Percentiles rank a stretch among this genome's conserved stretches.
phyloP scores from a whole-genome alignment of 83 land plant species.

The Thuja plicata region DNA sequence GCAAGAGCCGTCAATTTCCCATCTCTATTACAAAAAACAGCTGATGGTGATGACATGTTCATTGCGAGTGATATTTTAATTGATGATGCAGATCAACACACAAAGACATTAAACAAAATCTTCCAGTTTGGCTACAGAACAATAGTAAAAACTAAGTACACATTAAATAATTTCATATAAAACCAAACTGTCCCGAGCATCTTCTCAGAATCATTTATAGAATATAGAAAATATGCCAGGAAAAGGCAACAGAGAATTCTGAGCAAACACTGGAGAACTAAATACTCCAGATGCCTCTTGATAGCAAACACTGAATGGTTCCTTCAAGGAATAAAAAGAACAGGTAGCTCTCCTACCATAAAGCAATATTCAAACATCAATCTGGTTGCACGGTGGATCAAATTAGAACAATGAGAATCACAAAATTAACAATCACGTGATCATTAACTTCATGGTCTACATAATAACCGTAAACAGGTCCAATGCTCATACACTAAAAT shows the following conservation, averaged over 20 bases:
- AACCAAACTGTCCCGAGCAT: neutral
- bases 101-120: neutral
- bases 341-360: neutral
- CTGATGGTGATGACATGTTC: neutral
- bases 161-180: neutral
- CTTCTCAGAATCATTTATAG: neutral
- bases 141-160: neutral
- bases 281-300: neutral
- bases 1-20: neutral
- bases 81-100: neutral
- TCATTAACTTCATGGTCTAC: neutral
- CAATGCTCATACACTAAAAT: slow-evolving; percentile 1
- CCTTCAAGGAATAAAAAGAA: neutral
- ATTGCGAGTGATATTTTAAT: neutral
- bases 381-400: neutral
- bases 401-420: neutral
- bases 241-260: neutral
- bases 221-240: neutral
- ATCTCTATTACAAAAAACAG: neutral
- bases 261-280: neutral
- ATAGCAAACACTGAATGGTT: neutral
- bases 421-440: neutral
- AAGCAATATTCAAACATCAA: neutral
- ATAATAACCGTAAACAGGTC: neutral
- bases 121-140: neutral